phyloP scores from a whole-genome alignment of 176 grass and related monocot species.

The Bromus sterilis region DNA sequence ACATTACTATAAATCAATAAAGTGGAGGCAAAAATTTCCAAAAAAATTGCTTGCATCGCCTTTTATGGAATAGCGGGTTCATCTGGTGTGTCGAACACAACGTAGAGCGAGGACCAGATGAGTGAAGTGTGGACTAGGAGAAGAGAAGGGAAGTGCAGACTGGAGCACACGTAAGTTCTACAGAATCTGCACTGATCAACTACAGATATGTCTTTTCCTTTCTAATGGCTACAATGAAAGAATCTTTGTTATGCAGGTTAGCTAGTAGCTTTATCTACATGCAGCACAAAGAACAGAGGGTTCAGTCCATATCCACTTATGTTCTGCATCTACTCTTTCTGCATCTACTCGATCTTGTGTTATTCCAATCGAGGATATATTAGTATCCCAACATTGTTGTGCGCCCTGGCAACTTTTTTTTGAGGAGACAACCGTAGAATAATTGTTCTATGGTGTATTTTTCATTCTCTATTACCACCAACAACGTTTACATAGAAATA shows the following conservation, averaged over 20 bases:
- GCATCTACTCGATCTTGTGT: not conserved
- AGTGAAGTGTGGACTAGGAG: too few relatives aligned
- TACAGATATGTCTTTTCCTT: not conserved
- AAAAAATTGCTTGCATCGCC: too few relatives aligned
- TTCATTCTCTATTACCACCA: too few relatives aligned
- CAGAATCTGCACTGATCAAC: not conserved
- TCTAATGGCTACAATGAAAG: not conserved
- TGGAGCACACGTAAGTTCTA: not conserved
- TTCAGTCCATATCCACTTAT: not conserved
- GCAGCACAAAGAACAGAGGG: not conserved
- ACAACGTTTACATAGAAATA: too few relatives aligned
- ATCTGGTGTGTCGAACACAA: too few relatives aligned
- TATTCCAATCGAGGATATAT: not conserved
- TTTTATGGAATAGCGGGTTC: too few relatives aligned
- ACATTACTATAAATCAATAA: too few relatives aligned
- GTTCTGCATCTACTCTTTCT: not conserved
- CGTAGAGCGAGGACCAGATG: too few relatives aligned
- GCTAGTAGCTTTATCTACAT: not conserved
- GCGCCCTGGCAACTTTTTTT: too few relatives aligned
- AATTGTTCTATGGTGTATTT: too few relatives aligned
- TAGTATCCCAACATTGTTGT: not conserved
- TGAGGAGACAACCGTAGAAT: too few relatives aligned
- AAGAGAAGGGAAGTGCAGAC: not conserved
- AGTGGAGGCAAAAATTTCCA: too few relatives aligned
- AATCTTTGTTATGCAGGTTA: not conserved